Conservation (phyloP, 768 basidiomycete genomes). For the Lactarius vividus region DNA sequence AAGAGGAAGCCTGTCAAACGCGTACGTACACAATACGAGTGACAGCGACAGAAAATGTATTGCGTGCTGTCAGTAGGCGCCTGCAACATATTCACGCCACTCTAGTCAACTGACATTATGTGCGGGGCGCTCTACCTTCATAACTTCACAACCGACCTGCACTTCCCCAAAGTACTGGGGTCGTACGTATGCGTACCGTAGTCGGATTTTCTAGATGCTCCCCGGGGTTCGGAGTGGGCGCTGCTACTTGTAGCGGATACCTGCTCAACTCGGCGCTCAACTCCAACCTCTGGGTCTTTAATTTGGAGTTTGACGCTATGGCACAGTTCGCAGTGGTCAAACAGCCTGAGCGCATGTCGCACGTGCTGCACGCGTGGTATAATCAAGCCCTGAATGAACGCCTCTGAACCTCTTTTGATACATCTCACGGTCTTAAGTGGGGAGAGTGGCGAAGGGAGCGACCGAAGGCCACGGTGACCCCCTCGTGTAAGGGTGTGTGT, state of each 20-base stretch:
- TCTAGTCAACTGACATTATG: background rate
- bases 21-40: background rate
- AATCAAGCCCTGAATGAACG: background rate
- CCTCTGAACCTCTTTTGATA: background rate
- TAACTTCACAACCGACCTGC: background rate
- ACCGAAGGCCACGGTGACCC: background rate
- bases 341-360: background rate
- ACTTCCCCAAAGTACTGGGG: background rate
- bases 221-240: background rate
- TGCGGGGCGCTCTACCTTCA: background rate
- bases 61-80: background rate
- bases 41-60: background rate
- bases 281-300: background rate
- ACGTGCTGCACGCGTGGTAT: background rate
- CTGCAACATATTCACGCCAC: background rate
- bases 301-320: background rate
- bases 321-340: background rate
- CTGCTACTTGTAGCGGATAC: background rate
- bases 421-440: background rate
- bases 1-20: background rate
- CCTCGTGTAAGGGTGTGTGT: background rate
- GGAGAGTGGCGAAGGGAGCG: background rate
- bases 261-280: background rate
- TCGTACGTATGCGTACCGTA: background rate
- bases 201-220: background rate